phyloP scores from a whole-genome alignment of 257 asterid genomes.

The Solanum okadae region DNA sequence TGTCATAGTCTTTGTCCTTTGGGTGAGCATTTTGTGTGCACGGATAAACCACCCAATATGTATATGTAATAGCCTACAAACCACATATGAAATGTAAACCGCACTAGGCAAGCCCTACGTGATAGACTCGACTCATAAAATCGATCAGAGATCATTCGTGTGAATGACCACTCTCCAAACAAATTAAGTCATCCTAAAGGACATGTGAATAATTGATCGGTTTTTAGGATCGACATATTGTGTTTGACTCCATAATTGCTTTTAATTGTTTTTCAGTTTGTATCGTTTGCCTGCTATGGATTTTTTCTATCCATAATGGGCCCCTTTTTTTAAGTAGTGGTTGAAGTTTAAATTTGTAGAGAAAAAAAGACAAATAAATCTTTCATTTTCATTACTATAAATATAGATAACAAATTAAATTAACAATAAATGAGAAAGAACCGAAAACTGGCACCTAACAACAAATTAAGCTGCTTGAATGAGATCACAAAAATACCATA shows the following conservation, averaged over 20 bases:
- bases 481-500: not conserved
- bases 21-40: not conserved
- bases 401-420: not conserved
- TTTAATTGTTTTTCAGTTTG: not conserved
- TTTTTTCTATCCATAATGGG: not conserved
- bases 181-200: no score
- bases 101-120: no score
- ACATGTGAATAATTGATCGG: no score
- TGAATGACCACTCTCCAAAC: not conserved
- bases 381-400: not conserved
- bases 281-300: not conserved
- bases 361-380: not conserved
- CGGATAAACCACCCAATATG: not conserved
- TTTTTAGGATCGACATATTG: not conserved
- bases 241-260: not conserved
- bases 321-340: not conserved
- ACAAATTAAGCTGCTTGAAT: not conserved
- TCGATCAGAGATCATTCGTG: not conserved
- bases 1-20: not conserved
- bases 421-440: not conserved
- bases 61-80: not conserved
- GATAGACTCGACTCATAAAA: fast-evolving
- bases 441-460: not conserved
- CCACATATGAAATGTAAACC: not conserved
- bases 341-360: not conserved